Evolutionary conservation across 495 filamentous ascomycete species (phyloP), one percentile per base, ranked within the genome.

Genomic region (Gamarada debralockiae): DNA sequence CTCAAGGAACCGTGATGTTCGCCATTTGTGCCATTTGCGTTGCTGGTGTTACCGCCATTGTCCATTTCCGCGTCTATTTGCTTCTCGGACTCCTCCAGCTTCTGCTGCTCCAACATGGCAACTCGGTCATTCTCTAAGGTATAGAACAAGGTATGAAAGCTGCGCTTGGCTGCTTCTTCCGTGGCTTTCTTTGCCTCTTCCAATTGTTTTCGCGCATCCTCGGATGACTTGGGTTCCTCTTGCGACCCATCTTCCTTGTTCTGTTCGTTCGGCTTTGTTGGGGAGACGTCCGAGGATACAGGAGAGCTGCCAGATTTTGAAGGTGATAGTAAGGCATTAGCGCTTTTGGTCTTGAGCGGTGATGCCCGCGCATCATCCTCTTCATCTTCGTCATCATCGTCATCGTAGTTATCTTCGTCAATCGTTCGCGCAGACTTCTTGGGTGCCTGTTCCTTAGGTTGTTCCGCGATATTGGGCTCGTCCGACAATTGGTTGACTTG

Each of bases 81-180:
- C 62, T 92, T 86, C 64, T 99, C 93, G 1, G 92, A 89, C 63
- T 97, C 93, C 56, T 97, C 95, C 38, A 99, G 79, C 65, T 90
- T 90, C 69, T 97, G 90, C 68, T 99, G 95, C 66, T 99, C 93
- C 55, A 96, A 67, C 95, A 97, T 97, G 36, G 93, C 92, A 63
- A 91, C 89, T 23, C 87, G 80, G 67, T 99, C 93, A 65, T 90
- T 92, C 66, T 99, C 93, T 24, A 97, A 72, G 2, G 95, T 97
- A 67, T 96, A 93, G 67, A 97, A 95, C 37, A 93, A 67, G 2
- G 89, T 95, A 65, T 95, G 81, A 66, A 95, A 96, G 70, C 87
- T 93, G 52, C 82, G 77, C 72, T 86, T 90, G 20, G 87, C 93
- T 41, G 89, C 86, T 60, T 96, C 90, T 65, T 96, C 92, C 15